Conservation (phyloP, 768 basidiomycete species). For the Tulasnella sp. region DNA sequence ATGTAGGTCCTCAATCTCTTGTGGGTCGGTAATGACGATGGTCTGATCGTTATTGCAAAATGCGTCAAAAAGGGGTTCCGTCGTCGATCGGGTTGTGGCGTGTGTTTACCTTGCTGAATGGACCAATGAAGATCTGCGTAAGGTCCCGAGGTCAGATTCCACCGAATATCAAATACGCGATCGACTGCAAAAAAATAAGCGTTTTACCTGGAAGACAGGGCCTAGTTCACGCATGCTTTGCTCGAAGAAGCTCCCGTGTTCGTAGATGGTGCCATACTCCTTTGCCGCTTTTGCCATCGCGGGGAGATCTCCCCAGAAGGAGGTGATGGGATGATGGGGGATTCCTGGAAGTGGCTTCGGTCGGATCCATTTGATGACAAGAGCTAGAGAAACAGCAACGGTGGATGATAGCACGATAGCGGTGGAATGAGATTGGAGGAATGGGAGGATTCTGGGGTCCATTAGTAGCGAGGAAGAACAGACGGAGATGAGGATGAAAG, state of each 20-base stretch:
- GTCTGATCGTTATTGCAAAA: background rate
- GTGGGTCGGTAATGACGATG: background rate
- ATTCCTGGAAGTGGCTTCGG: constrained; percentile 2
- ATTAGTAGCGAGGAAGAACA: background rate
- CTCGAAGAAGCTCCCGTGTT: background rate
- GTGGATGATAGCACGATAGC: background rate
- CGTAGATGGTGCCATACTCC: background rate
- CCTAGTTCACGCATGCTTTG: background rate
- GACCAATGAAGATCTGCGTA: background rate
- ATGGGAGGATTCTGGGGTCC: background rate
- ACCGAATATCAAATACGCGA: background rate
- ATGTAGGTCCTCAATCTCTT: background rate
- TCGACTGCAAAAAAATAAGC: background rate
- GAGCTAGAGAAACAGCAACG: background rate
- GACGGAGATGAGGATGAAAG: background rate
- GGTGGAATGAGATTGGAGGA: background rate
- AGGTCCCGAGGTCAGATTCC: background rate
- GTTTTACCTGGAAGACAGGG: constrained; percentile 1
- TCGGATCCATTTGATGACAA: background rate
- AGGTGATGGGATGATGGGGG: background rate
- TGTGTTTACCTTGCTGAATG: background rate
- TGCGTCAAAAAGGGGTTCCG: background rate
- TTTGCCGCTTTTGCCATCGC: background rate
- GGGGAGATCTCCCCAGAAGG: constrained; percentile 3
- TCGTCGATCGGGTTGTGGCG: background rate